Percentiles rank a stretch among this genome's conserved stretches.
These are phyloP conservation scores for Thraustotheca clavata DNA, from an alignment of 352 stramenopile genomes.

Conservation along the genomic window DNA sequence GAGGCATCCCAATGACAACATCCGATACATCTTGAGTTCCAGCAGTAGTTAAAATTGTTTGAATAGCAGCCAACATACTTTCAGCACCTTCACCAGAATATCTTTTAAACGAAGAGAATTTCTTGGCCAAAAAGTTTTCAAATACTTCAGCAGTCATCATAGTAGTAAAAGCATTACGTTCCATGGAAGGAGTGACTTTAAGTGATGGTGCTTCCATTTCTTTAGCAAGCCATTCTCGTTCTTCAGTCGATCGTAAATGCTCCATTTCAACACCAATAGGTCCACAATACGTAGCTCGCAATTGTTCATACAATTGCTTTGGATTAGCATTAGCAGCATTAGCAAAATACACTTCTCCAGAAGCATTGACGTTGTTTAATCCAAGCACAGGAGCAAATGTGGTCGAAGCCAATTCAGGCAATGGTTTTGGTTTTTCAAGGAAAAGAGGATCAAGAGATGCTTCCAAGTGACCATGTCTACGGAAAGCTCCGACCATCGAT, in stretches of 20 bases:
- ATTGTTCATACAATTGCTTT: constrained; percentile 46
- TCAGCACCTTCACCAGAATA: constrained; percentile 82
- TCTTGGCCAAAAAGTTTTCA: constrained; percentile 79
- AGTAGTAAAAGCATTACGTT: constrained; percentile 67
- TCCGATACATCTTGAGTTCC: constrained; percentile 41
- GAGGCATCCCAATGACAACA: constrained; percentile 82
- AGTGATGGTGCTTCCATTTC: constrained; percentile 37
- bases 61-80: constrained; percentile 64
- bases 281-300: constrained; percentile 58
- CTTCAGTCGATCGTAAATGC: constrained; percentile 44
- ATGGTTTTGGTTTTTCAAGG: constrained; percentile 29
- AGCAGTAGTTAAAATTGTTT: constrained; percentile 56
- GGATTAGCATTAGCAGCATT: constrained; percentile 28
- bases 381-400: constrained; percentile 53
- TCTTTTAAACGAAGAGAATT: constrained; percentile 80
- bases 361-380: neutral
- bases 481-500: constrained; percentile 63
- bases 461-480: constrained; percentile 65
- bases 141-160: constrained; percentile 79
- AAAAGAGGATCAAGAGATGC: constrained; percentile 58
- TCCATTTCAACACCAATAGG: constrained; percentile 80
- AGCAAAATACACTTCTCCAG: constrained; percentile 22
- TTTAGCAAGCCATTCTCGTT: constrained; percentile 62
- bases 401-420: constrained; percentile 30
- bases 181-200: constrained; percentile 46